phyloP scores from a whole-genome alignment of 768 basidiomycete species.

The Calocybe gangraenosa region DNA sequence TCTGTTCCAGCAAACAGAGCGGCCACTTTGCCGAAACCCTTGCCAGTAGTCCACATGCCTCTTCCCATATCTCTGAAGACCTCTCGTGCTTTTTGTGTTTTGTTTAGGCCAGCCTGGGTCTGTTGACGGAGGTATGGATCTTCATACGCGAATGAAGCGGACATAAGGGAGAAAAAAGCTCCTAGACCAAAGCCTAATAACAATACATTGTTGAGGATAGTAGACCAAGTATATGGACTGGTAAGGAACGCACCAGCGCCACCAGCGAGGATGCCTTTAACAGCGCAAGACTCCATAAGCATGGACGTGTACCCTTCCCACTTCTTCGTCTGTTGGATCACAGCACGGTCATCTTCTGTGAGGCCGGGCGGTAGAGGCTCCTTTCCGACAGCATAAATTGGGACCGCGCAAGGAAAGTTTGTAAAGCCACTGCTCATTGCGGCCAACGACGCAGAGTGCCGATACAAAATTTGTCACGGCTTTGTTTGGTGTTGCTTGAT shows the following conservation, averaged over 20 bases:
- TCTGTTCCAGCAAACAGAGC: conserved; percentile 93
- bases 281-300: conserved; percentile 83
- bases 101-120: conserved; percentile 50
- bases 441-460: conserved; percentile 4
- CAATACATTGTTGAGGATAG: conserved; percentile 24
- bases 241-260: conserved; percentile 55
- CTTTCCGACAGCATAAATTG: conserved; percentile 79
- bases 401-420: conserved; percentile 47
- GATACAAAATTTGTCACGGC: conserved; percentile 12
- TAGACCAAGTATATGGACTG: not conserved
- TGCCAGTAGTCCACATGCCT: conserved; percentile 87
- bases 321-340: conserved; percentile 66
- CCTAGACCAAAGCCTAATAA: conserved; percentile 76
- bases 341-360: conserved; percentile 72
- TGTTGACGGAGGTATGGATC: conserved; percentile 79
- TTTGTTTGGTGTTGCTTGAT: conserved; percentile 10
- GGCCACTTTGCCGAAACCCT: conserved; percentile 92
- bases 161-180: conserved; percentile 96
- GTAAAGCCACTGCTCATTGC: conserved; percentile 15
- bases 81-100: conserved; percentile 74
- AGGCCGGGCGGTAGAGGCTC: conserved; percentile 85
- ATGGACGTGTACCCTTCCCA: conserved; percentile 66
- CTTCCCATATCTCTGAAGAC: conserved; percentile 94
- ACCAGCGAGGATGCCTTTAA: conserved; percentile 79
- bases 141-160: conserved; percentile 90